These are phyloP conservation scores for Albugo candida DNA, from an alignment of 352 stramenopile species.

Conservation along the genomic window DNA sequence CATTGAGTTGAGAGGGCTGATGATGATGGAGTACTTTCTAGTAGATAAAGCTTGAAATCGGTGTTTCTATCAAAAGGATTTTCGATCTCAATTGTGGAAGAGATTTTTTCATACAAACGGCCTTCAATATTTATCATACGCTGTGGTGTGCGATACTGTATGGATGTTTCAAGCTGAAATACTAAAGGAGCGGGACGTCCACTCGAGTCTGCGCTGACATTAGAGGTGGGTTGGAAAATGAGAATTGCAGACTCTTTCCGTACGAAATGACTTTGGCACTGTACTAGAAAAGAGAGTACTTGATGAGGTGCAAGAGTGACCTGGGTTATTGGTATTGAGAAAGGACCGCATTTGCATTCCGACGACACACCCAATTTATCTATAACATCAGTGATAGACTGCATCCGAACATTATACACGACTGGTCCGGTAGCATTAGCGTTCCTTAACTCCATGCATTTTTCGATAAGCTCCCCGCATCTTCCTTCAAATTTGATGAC, in stretches of 20 bases:
- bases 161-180: constrained; percentile 75
- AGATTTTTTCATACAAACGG: constrained; percentile 57
- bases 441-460: constrained; percentile 89
- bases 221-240: constrained; percentile 60
- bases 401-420: constrained; percentile 66
- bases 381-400: neutral
- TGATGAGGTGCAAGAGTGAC: constrained; percentile 17
- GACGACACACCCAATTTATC: neutral
- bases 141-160: constrained; percentile 53
- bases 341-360: too few relatives aligned
- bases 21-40: constrained; percentile 15
- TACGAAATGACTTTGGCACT: constrained; percentile 70
- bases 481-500: constrained; percentile 84
- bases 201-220: constrained; percentile 1
- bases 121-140: constrained; percentile 64
- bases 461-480: constrained; percentile 73
- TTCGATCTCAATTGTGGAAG: constrained; percentile 60
- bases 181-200: constrained; percentile 65
- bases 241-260: constrained; percentile 67
- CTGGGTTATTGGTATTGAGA: too few relatives aligned
- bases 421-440: constrained; percentile 48
- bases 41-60: constrained; percentile 58
- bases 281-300: constrained; percentile 57
- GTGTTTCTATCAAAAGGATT: constrained; percentile 68
- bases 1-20: neutral